phyloP scores from a whole-genome alignment of 192 early-diverging fungal species.

The Podila epicladia region DNA sequence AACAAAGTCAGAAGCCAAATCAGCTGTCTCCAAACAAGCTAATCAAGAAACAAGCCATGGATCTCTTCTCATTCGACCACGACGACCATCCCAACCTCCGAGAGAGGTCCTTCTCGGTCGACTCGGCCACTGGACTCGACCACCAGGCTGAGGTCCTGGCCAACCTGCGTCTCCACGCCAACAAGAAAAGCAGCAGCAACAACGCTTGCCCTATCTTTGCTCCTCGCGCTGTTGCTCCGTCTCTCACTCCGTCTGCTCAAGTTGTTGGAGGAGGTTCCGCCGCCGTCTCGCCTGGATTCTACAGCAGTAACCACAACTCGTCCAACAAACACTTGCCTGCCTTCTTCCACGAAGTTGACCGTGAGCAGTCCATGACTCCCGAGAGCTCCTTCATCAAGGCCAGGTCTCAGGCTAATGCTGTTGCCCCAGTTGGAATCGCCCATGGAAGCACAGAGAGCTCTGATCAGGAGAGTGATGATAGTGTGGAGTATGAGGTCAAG shows the following conservation, averaged over 20 bases:
- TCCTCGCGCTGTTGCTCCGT: slow-evolving; percentile 29
- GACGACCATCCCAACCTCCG: slow-evolving; percentile 54
- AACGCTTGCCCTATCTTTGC: slow-evolving; percentile 23
- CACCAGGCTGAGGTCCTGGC: slow-evolving; percentile 16
- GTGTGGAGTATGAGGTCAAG: slow-evolving; percentile 58
- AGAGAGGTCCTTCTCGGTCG: slow-evolving; percentile 42
- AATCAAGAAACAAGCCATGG: slow-evolving; percentile 27
- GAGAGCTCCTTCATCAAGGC: slow-evolving; percentile 30
- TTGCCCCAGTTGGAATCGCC: not conserved
- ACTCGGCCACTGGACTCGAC: slow-evolving; percentile 25
- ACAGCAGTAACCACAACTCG: slow-evolving; percentile 24
- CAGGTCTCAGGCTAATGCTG: not conserved
- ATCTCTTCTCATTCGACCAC: slow-evolving; percentile 62
- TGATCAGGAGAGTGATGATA: slow-evolving; percentile 4
- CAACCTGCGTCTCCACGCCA: slow-evolving; percentile 13
- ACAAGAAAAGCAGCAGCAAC: slow-evolving; percentile 18
- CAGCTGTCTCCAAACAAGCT: not conserved
- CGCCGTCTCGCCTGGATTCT: slow-evolving; percentile 9
- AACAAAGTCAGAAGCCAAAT: too few relatives aligned
- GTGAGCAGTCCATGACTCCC: slow-evolving; percentile 44
- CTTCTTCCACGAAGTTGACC: slow-evolving; percentile 42
- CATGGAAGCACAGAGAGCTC: not conserved
- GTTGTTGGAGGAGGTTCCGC: slow-evolving; percentile 8
- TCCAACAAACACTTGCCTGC: slow-evolving; percentile 48
- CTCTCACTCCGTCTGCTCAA: not conserved